Percentiles rank a stretch among this genome's conserved stretches.
phyloP scores from a whole-genome alignment of 2,329 filamentous ascomycete species.

The Didymella pinodella region DNA sequence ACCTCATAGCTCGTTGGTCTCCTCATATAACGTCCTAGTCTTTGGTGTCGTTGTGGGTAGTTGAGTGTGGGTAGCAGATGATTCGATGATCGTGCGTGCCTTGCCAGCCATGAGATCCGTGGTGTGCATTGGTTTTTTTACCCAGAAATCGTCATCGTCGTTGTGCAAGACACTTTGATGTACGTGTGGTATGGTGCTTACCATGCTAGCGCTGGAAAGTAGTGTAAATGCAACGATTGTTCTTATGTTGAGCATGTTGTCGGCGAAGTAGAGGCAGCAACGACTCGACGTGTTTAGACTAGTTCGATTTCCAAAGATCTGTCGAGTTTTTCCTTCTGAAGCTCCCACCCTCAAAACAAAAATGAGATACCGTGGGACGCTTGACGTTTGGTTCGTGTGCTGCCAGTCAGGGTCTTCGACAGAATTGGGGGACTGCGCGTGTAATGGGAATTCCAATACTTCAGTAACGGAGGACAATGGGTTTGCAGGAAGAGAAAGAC shows the following conservation, averaged over 20 bases:
- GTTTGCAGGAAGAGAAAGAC: not conserved
- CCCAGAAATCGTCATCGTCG: conserved; percentile 12
- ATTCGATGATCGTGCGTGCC: not conserved
- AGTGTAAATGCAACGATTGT: not conserved
- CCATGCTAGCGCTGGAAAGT: not conserved
- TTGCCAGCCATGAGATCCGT: conserved; percentile 17
- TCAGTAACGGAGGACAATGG: not conserved
- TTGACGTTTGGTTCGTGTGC: not conserved
- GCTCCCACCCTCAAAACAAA: not conserved
- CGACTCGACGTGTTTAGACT: not conserved
- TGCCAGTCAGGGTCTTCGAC: not conserved
- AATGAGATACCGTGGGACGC: not conserved
- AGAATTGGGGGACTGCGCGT: not conserved
- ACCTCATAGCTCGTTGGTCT: conserved; percentile 9
- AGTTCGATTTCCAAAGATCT: not conserved
- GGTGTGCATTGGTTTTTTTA: conserved; percentile 16
- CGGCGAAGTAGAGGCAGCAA: not conserved
- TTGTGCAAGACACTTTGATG: not conserved
- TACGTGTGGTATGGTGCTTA: not conserved
- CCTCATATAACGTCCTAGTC: not conserved
- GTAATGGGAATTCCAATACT: not conserved
- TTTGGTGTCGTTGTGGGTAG: not conserved
- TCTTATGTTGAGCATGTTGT: not conserved
- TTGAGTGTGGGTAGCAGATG: not conserved
- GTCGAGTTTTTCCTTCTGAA: not conserved